phyloP scores from a whole-genome alignment of 164 flowering plant genomes.

The Vitis labrusca region DNA sequence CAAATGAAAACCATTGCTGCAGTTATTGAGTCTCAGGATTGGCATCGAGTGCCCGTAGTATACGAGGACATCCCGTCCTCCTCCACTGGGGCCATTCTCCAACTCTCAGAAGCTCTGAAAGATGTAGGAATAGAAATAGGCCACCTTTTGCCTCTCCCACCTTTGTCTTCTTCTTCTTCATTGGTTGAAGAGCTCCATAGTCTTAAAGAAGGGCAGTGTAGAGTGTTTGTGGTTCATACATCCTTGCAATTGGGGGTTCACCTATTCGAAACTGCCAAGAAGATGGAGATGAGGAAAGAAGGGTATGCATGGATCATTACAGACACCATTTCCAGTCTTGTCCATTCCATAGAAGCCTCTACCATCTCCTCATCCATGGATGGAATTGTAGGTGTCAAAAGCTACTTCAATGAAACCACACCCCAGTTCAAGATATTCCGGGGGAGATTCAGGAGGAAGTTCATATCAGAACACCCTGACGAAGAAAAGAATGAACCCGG shows the following conservation, averaged over 20 bases:
- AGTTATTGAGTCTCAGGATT: slow-evolving; percentile 17
- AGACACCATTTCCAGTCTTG: background rate
- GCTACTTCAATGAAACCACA: slow-evolving; percentile 2
- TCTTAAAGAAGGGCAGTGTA: slow-evolving; percentile 13
- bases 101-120: slow-evolving; percentile 13
- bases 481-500: slow-evolving; percentile 19
- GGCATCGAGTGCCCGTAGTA: slow-evolving; percentile 23
- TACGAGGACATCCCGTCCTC: slow-evolving; percentile 20
- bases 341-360: slow-evolving; percentile 17
- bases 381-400: slow-evolving; percentile 31
- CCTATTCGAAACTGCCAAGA: slow-evolving; percentile 22
- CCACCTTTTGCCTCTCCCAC: slow-evolving; percentile 16
- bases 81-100: background rate
- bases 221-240: slow-evolving; percentile 33
- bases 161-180: background rate
- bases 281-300: slow-evolving; percentile 29
- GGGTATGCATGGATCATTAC: slow-evolving; percentile 30
- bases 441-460: slow-evolving; percentile 10
- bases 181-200: slow-evolving; percentile 12
- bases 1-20: slow-evolving; percentile 30
- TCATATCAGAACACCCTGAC: slow-evolving; percentile 8
- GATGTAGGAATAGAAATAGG: slow-evolving; percentile 15
- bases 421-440: slow-evolving; percentile 5
- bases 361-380: slow-evolving; percentile 22
- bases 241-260: slow-evolving; percentile 3